Evolutionary conservation across 495 filamentous ascomycete species (phyloP), one percentile per base, ranked within the genome.

Genomic region (Talaromyces stipitatus): DNA sequence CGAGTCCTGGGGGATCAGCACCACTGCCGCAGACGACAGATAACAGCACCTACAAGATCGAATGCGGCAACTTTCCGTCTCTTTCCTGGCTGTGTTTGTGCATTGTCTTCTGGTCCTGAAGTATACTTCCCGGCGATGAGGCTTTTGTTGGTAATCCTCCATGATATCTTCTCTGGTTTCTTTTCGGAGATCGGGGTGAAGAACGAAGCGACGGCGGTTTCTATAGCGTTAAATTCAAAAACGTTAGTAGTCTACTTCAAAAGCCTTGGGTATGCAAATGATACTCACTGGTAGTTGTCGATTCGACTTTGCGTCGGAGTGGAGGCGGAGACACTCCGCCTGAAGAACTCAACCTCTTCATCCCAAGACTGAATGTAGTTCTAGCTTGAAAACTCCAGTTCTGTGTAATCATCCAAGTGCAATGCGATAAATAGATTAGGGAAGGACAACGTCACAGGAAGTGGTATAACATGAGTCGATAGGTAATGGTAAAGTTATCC

Each of bases 121-220:
- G 72, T 61, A 64, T 91, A 91, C 60, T 82, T 86, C 27, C 83
- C 94, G n/a, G 92, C 77, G 6, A 97, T 76, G 6, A 97, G 67
- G 16, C 84, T 90, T 10, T 77, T 85, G 60, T 81, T 84, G 9
- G 88, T 62, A 30, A 82, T 75, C 24, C 78, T 74, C 90, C 95
- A 97, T n/a, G 71, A 79, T 26, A 87, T 82, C 32, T 80, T 83
- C 28, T 90, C 86, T 4, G 89, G 90, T 47, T 86, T 82, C 71
- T 96, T 97, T 65, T 96, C 79, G 4, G 91, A 96, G 0, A 78
- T 66, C 1, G 94, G 91, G 0, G 85, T 96, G 74, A 99, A 97
- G 72, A 99, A 99, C 32, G 78, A 89, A 11, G 86, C 78, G 9
- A 95, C 84, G 0, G 85, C 76, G 68, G 76, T 90, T 77, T 90